Base-by-base conservation (phyloP, 345 rosid genomes). In the Passiflora organensis region DNA sequence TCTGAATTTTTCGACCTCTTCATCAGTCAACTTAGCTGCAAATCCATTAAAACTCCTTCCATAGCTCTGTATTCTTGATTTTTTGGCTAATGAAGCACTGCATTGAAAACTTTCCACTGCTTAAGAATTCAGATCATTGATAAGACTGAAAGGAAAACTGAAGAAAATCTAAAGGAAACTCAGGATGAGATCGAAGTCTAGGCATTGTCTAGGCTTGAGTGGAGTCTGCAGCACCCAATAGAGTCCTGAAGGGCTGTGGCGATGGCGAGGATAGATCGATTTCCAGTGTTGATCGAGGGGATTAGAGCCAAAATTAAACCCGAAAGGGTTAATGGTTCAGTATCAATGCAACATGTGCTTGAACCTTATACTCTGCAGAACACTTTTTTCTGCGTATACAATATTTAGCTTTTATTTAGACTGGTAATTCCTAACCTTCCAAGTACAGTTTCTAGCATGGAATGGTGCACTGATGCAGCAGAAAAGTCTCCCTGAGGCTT, bases 31-130 rank as follows among this genome's bases (percentile, higher is more conserved):
- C 48, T 53, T 74, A 16, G 82, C 79, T 17, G 77, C 79, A 69
- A 78, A 78, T 39, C 68, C 77, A 46, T 74, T 71, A 55, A 78
- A 65, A 56, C 63, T 68, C 55, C 71, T 67, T 17, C 72, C 68
- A 32, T 78, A 74, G 43, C 77, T 78, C 32, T 74, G 62, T 48
- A 78, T 43, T 6, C 68, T 58, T 10, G 66, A 74, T 6, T 74
- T 65, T 43, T 56, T 51, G 19, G 74, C 78, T 13, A 48, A 53
- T 18, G 43, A 36, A 58, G 49, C 15, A 37, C 80, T 67, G 78
- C 63, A 58, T 38, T 63, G 3, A 42, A 20, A 42, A 18, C 2
- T 32, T 21, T 16, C n/a, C 10, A 28, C 34, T 12, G 38, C 24
- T 6, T 50, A 13, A 28, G 15, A 23, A 43, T 20, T 17, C 0